phyloP scores from a whole-genome alignment of 2,329 filamentous ascomycete species.

The Xylaria digitata region DNA sequence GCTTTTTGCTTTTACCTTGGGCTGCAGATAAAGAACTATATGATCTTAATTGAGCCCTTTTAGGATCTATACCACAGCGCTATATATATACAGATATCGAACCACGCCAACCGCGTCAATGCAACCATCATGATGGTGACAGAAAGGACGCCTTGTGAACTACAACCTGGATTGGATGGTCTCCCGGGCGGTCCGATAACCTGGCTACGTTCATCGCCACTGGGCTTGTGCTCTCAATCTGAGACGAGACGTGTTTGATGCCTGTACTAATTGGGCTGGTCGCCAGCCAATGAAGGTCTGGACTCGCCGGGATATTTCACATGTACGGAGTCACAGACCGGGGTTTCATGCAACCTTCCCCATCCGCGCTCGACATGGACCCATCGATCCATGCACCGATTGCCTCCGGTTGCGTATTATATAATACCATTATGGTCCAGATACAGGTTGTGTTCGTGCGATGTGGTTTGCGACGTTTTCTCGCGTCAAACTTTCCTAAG shows the following conservation, averaged over 20 bases:
- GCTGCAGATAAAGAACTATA: constrained; percentile 4
- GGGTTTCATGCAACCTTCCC: constrained; percentile 36
- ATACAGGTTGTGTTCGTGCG: constrained; percentile 2
- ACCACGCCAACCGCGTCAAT: constrained; percentile 6
- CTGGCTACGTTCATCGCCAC: constrained; percentile 18
- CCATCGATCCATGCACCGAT: background rate
- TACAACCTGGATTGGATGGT: background rate
- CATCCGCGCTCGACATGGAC: constrained; percentile 2
- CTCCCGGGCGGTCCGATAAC: constrained; percentile 14
- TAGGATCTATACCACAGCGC: background rate
- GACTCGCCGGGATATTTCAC: constrained; percentile 23
- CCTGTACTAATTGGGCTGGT: constrained; percentile 33
- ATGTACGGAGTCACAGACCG: constrained; percentile 21
- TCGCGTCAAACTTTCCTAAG: constrained; percentile 15
- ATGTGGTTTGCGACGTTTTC: constrained; percentile 17
- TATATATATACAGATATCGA: constrained; percentile 8
- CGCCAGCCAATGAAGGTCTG: constrained; percentile 26
- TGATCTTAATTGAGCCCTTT: background rate
- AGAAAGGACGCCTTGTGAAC: background rate
- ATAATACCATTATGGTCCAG: constrained; percentile 8
- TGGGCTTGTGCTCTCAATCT: constrained; percentile 27
- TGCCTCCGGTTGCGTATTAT: background rate
- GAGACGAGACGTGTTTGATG: constrained; percentile 37
- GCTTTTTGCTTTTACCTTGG: background rate
- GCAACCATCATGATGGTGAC: background rate